These are phyloP conservation scores for Penicillium bialowiezense DNA, from an alignment of 495 filamentous ascomycete species.

Conservation along the genomic window DNA sequence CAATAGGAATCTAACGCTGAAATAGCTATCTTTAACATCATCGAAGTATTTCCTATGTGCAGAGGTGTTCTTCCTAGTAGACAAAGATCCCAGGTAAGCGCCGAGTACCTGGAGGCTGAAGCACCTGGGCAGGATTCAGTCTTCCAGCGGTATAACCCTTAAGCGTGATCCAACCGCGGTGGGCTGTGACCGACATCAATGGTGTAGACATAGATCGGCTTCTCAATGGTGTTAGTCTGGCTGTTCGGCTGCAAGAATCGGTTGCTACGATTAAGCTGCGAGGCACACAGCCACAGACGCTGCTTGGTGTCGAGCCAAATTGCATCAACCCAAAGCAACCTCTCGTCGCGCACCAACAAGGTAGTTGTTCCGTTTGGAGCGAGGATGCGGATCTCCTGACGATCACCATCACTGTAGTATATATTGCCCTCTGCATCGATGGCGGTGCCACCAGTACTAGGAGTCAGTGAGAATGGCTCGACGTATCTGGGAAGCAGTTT, in stretches of 20 bases:
- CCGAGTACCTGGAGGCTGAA: no score
- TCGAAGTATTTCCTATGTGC: no score
- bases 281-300: slow-evolving; percentile 3
- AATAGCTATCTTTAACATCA: no score
- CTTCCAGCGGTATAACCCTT: no score
- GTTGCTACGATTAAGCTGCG: slow-evolving; percentile 1
- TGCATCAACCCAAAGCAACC: slow-evolving; percentile 7
- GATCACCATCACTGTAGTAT: slow-evolving; percentile 3
- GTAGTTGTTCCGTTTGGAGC: slow-evolving; percentile 1
- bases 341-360: not conserved
- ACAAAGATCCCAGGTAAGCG: no score
- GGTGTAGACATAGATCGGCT: slow-evolving; percentile 5
- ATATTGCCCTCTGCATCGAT: slow-evolving; percentile 6
- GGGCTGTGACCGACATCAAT: not conserved
- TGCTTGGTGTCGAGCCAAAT: slow-evolving; percentile 5
- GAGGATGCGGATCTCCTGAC: not conserved
- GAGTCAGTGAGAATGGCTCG: slow-evolving; percentile 2
- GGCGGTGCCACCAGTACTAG: slow-evolving; percentile 4
- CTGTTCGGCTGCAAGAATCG: not conserved
- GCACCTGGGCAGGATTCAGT: no score
- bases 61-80: no score
- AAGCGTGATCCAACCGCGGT: no score
- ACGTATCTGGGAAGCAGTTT: not conserved
- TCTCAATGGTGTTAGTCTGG: not conserved
- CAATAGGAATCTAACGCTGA: no score